A percentile compares a stretch with the other conserved stretches of the same genome.
phyloP scores from a whole-genome alignment of 345 rosid species.

The Trapa bicornis region DNA sequence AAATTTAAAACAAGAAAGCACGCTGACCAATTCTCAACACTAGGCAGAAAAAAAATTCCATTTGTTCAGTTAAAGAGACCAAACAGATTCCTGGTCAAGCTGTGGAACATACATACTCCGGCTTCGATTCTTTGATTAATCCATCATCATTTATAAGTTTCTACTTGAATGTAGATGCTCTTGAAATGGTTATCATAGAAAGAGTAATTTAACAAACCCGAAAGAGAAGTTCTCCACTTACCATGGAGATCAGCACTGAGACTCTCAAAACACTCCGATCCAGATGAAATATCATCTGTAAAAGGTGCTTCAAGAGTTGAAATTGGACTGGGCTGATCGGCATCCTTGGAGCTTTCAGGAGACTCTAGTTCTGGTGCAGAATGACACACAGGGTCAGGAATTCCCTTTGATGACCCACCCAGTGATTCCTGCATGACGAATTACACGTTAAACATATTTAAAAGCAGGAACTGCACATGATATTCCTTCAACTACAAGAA shows the following conservation, averaged over 20 bases:
- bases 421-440: constrained; percentile 38
- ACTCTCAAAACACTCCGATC: constrained; percentile 92
- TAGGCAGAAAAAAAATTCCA: neutral
- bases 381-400: constrained; percentile 18
- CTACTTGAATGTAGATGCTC: neutral
- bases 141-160: neutral
- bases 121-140: neutral
- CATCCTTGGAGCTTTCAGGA: constrained; percentile 53
- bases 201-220: neutral
- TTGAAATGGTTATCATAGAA: neutral
- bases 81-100: neutral
- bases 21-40: no score
- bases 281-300: constrained; percentile 53
- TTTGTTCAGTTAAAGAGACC: neutral
- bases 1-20: no score
- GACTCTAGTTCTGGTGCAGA: constrained; percentile 37
- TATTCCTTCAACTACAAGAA: neutral
- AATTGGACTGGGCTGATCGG: constrained; percentile 90
- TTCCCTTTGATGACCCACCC: constrained; percentile 23
- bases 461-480: neutral
- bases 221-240: constrained; percentile 18
- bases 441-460: neutral
- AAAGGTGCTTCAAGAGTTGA: constrained; percentile 86
- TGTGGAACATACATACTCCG: neutral
- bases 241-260: constrained; percentile 89